A percentile compares a stretch with the other conserved stretches of the same genome.
phyloP scores from a whole-genome alignment of 768 basidiomycete species.

The Lentinus brumalis region DNA sequence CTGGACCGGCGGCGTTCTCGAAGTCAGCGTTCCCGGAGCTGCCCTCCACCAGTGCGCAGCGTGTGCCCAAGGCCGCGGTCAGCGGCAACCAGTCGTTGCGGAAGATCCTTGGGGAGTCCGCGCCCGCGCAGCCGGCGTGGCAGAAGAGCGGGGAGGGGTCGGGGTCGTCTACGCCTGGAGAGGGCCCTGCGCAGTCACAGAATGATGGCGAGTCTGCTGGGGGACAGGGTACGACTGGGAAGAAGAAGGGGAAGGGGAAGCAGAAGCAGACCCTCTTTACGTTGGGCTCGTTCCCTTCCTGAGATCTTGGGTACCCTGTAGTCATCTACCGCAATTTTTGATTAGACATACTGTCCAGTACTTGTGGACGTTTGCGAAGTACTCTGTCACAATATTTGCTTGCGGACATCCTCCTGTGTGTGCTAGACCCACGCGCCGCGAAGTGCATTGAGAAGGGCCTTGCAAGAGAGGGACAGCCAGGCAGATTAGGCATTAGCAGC shows the following conservation, averaged over 20 bases:
- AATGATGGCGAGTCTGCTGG: conserved; percentile 12
- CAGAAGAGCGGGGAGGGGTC: conserved; percentile 4
- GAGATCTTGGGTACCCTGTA: neutral
- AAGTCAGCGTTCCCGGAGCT: conserved; percentile 69
- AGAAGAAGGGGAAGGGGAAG: conserved; percentile 80
- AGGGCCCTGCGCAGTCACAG: neutral
- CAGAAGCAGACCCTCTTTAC: conserved; percentile 85
- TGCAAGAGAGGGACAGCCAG: neutral
- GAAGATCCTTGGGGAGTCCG: conserved; percentile 62
- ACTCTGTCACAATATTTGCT: too few relatives aligned
- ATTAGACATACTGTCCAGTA: neutral
- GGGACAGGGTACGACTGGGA: conserved; percentile 39
- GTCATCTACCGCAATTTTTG: neutral
- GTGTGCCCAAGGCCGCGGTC: conserved; percentile 46
- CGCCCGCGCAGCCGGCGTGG: conserved; percentile 38
- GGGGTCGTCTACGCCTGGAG: conserved; percentile 16
- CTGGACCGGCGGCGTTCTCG: conserved; percentile 46
- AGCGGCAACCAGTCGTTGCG: conserved; percentile 67
- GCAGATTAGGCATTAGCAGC: neutral
- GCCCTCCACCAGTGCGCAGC: conserved; percentile 45
- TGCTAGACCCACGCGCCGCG: neutral
- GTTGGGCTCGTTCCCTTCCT: conserved; percentile 51
- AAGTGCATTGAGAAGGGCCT: neutral
- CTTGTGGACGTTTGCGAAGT: neutral
- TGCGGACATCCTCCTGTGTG: neutral